Conservation (phyloP, 129 eudicot species). For the Rutidosis leptorrhynchoides region DNA sequence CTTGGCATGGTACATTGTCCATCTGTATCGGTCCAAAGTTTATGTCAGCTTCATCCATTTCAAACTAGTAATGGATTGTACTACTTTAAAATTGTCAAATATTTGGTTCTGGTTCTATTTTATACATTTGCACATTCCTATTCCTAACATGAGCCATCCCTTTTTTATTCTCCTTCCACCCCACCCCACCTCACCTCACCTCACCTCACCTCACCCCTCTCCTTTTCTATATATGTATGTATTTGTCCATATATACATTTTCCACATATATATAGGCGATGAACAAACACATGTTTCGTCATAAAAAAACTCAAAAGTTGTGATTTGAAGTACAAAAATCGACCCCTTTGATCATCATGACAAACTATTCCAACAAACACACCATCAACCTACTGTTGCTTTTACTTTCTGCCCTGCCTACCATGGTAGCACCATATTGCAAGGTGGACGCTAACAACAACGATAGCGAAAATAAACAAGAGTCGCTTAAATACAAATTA, state of each 20-base stretch:
- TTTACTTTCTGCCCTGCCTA: slow-evolving; percentile 30
- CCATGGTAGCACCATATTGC: slow-evolving; percentile 36
- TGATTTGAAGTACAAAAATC: neutral
- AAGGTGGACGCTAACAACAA: slow-evolving; percentile 3
- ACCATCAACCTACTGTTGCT: neutral
- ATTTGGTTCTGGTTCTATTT: neutral
- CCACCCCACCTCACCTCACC: too few species aligned
- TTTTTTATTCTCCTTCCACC: slow-evolving; percentile 32
- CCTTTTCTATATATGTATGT: slow-evolving; percentile 6
- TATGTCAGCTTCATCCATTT: too few species aligned
- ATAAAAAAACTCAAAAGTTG: neutral
- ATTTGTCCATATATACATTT: neutral
- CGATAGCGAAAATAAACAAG: neutral
- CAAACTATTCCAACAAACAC: slow-evolving; percentile 22
- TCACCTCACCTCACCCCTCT: too few species aligned
- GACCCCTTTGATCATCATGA: slow-evolving; percentile 15
- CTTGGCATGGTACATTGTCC: too few species aligned
- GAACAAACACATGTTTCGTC: slow-evolving; percentile 13
- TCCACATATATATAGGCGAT: slow-evolving; percentile 26
- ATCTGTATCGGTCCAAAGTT: too few species aligned
- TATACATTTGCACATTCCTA: neutral
- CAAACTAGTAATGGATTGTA: too few species aligned
- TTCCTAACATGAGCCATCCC: slow-evolving; percentile 25
- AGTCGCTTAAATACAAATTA: slow-evolving; percentile 46
- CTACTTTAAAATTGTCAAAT: neutral